phyloP scores from a whole-genome alignment of 192 early-diverging fungal genomes.

The Umbelopsis vinacea region DNA sequence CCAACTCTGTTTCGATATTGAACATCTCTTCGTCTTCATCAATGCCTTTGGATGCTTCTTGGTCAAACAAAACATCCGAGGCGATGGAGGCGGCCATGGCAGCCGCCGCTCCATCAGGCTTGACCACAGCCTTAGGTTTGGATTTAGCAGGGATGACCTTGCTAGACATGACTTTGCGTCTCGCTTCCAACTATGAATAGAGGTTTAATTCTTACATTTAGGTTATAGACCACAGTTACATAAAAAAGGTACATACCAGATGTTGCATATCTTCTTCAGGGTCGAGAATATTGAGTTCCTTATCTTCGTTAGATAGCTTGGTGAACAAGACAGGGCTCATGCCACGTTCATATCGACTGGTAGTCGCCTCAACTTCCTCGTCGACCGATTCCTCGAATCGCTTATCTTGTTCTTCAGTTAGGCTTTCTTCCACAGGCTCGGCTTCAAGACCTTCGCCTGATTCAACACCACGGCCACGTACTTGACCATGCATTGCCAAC shows the following conservation, averaged over 20 bases:
- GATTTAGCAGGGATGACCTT: conserved; percentile 59
- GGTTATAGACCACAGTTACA: neutral
- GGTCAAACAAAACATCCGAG: conserved; percentile 65
- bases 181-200: conserved; percentile 48
- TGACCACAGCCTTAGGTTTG: conserved; percentile 21
- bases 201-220: conserved; percentile 13
- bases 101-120: conserved; percentile 7
- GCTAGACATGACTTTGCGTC: conserved; percentile 55
- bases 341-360: conserved; percentile 50
- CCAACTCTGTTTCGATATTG: conserved; percentile 72
- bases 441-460: conserved; percentile 46
- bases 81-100: conserved; percentile 26
- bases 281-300: conserved; percentile 57
- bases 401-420: conserved; percentile 50
- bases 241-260: conserved; percentile 52
- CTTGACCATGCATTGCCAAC: conserved; percentile 51
- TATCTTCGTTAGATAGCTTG: conserved; percentile 58
- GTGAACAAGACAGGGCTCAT: conserved; percentile 68
- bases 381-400: conserved; percentile 46
- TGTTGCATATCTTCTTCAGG: conserved; percentile 62
- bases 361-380: conserved; percentile 51
- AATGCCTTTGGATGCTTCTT: conserved; percentile 74
- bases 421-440: conserved; percentile 52
- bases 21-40: conserved; percentile 83
- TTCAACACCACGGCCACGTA: conserved; percentile 37